phyloP scores from a whole-genome alignment of 2,329 filamentous ascomycete species.

The Colletotrichum ledebouriae region DNA sequence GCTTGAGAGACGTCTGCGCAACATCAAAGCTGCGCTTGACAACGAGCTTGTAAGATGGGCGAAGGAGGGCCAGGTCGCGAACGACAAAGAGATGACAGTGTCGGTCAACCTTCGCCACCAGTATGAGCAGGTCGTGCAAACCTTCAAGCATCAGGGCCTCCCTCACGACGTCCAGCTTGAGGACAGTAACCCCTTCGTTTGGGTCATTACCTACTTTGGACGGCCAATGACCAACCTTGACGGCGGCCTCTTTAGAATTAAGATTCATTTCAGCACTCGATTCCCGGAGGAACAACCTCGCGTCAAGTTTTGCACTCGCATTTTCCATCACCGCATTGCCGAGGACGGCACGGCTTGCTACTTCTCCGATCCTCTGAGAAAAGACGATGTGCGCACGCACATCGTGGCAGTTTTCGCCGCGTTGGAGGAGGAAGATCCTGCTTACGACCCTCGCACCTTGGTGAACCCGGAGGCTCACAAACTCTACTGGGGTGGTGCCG shows the following conservation, averaged over 20 bases:
- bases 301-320: constrained; percentile 81
- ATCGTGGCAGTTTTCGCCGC: constrained; percentile 85
- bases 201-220: constrained; percentile 91
- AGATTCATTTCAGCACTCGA: constrained; percentile 81
- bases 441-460: constrained; percentile 89
- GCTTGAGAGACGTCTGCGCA: constrained; percentile 76
- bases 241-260: constrained; percentile 88
- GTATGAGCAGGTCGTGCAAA: constrained; percentile 83
- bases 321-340: constrained; percentile 92
- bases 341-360: constrained; percentile 88
- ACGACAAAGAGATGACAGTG: constrained; percentile 77
- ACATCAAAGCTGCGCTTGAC: constrained; percentile 78
- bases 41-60: constrained; percentile 81
- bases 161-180: constrained; percentile 83
- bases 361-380: constrained; percentile 68
- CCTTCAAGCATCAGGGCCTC: constrained; percentile 78
- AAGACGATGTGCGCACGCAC: constrained; percentile 85
- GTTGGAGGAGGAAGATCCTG: constrained; percentile 88
- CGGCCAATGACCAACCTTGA: constrained; percentile 94
- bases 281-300: constrained; percentile 93
- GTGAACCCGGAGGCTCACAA: constrained; percentile 89
- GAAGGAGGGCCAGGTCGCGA: constrained; percentile 72
- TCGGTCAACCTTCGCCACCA: constrained; percentile 87
- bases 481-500: constrained; percentile 85
- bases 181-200: constrained; percentile 88